Evolutionary conservation across 345 rosid species (phyloP).

Genomic region (Populus euphratica): DNA sequence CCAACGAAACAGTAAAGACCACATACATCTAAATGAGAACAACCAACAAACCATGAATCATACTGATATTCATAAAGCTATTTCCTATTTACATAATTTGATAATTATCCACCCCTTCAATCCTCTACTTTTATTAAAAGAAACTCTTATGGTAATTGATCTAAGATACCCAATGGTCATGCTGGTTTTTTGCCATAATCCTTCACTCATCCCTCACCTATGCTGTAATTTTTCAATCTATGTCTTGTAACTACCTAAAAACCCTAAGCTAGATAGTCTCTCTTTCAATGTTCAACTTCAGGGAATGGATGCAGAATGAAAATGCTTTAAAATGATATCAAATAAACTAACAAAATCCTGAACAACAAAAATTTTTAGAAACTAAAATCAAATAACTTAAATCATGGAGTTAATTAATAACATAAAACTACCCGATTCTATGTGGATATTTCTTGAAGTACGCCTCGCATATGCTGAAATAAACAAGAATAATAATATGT

Average conservation of each 20-base stretch:
- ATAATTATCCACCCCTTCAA: background rate
- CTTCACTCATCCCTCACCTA: background rate
- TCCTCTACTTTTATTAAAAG: background rate
- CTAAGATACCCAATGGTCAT: background rate
- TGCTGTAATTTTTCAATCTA: background rate
- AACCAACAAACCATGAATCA: background rate
- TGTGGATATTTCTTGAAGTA: slow-evolving; percentile 80
- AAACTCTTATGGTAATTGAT: background rate
- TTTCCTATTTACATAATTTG: background rate
- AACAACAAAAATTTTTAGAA: background rate
- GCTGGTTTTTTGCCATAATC: background rate
- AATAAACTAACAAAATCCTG: background rate
- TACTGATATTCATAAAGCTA: background rate
- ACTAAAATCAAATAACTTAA: background rate
- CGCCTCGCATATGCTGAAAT: slow-evolving; percentile 85
- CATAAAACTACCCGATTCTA: slow-evolving; percentile 63
- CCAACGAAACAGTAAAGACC: background rate
- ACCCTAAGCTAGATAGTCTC: background rate
- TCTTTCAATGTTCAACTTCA: background rate
- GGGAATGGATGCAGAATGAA: background rate
- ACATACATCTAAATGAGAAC: background rate
- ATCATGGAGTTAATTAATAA: background rate
- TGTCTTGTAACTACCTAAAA: background rate
- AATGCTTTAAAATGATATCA: background rate
- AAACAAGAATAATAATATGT: slow-evolving; percentile 11